Evolutionary conservation across 176 grass and related monocot species (phyloP).

Genomic region (Triticum dicoccoides): DNA sequence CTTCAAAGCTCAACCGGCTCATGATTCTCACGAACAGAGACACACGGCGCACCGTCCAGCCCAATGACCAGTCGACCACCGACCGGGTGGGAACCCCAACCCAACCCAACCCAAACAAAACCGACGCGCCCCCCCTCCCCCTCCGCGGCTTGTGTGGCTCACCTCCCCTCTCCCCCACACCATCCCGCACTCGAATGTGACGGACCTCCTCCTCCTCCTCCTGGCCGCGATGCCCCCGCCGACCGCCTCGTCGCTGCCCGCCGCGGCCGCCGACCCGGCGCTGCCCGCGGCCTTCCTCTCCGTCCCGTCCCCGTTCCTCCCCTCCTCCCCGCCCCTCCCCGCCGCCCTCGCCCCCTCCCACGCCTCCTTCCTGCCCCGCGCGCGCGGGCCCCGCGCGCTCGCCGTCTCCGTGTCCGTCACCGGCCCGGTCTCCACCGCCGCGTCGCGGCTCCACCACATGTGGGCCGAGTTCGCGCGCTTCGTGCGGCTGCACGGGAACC

Average conservation of each 20-base stretch:
- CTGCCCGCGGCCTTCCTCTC: constrained; percentile 42
- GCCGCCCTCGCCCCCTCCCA: background rate
- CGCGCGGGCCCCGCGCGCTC: constrained; percentile 34
- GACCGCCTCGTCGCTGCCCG: constrained; percentile 20
- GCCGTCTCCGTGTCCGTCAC: constrained; percentile 14
- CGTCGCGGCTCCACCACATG: constrained; percentile 38
- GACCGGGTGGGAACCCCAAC: constrained; percentile 4
- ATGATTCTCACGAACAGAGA: background rate
- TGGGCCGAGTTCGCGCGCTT: constrained; percentile 63
- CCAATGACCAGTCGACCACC: constrained; percentile 10
- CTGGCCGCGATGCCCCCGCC: constrained; percentile 46
- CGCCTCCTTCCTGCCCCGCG: constrained; percentile 47
- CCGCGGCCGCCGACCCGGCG: constrained; percentile 24
- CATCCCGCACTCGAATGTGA: constrained; percentile 13
- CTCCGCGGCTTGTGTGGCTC: constrained; percentile 34
- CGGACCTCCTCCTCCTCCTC: background rate
- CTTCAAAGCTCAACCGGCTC: background rate
- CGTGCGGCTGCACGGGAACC: constrained; percentile 65
- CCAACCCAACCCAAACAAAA: constrained; percentile 21
- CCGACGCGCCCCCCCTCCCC: background rate
- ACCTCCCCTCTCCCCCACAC: constrained; percentile 10
- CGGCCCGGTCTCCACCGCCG: constrained; percentile 12
- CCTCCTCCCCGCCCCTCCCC: constrained; percentile 38
- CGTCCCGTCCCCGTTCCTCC: constrained; percentile 37
- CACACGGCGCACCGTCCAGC: constrained; percentile 15